Evolutionary conservation across 2,329 filamentous ascomycete genomes (phyloP).

Genomic region (Microdochium paspali): DNA sequence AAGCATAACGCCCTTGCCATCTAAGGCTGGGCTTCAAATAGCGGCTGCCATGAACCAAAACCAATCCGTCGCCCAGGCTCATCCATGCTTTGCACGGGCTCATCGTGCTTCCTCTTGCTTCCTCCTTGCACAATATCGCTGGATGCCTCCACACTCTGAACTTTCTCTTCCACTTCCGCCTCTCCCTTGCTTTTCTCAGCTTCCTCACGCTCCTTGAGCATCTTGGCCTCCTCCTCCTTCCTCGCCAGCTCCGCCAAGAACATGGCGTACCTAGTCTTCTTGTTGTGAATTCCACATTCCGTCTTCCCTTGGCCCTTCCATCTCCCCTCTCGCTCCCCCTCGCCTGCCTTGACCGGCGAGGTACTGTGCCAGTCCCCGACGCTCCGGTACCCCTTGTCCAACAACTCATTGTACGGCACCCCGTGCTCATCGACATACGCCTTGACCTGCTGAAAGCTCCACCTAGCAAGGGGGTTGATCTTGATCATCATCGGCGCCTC

Average conservation of each 20-base stretch:
- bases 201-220: not conserved
- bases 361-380: conserved; percentile 37
- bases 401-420: conserved; percentile 62
- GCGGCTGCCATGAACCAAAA: no score
- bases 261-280: not conserved
- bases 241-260: not conserved
- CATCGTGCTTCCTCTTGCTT: no score
- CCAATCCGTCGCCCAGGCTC: no score
- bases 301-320: not conserved
- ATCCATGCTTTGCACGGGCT: no score
- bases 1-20: no score
- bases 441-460: conserved; percentile 64
- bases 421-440: conserved; percentile 57
- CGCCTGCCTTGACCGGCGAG: not conserved
- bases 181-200: not conserved
- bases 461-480: conserved; percentile 67
- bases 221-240: not conserved
- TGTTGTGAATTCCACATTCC: not conserved
- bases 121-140: no score
- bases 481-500: conserved; percentile 45
- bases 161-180: not conserved
- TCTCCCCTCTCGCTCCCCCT: not conserved
- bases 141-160: not conserved
- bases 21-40: no score
- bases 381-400: conserved; percentile 65